Base-by-base conservation (phyloP, 2,329 filamentous ascomycete species). In the Orbilia brochopaga region DNA sequence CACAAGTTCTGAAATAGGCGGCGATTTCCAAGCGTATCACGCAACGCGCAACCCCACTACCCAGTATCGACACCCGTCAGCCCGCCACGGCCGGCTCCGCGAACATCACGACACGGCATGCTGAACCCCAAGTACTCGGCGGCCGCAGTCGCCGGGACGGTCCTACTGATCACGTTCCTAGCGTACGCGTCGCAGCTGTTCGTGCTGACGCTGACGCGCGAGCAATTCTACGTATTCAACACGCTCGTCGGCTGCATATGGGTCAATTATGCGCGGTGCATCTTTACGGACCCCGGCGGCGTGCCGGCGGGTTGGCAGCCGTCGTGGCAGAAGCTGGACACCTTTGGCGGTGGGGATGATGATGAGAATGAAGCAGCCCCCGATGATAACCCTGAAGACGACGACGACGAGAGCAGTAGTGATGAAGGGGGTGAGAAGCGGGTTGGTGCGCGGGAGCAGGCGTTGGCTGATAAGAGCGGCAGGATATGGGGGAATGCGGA, bases 151-250 rank as follows among this genome's bases (percentile, higher is more conserved):
- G 88, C 89, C 13, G 84, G 82, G 66, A 88, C 90, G 50, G 86
- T 86, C 74, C 62, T 82, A 6, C 80, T 93, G 13, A 89, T 92
- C 69, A 77, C 81, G 59, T 90, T 91, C 77, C 83, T 92, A 2
- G 85, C 86, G 72, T 91, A 89, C 81, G 84, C 85, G 54, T 89
- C 90, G 2, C 90, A 93, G 80, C 82, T 93, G 52, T 90, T 93
- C 78, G 79, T 84, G 75, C 80, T 85, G 72, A 81, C 83, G 74
- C 83, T 89, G 81, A 83, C 10, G 84, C 83, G 2, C 79, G 78
- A n/a, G 64, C 83, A 93, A 78, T 81, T 84, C 11, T 79, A 85
- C 76, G 78, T 84, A 73, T 89, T 92, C 81, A 93, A 94, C 80
- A 61, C 78, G 35, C 81, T 90, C 17, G 82, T 92, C 17, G 75